These are phyloP conservation scores for Scalesia atractyloides DNA, from an alignment of 129 eudicot species.

Conservation along the genomic window DNA sequence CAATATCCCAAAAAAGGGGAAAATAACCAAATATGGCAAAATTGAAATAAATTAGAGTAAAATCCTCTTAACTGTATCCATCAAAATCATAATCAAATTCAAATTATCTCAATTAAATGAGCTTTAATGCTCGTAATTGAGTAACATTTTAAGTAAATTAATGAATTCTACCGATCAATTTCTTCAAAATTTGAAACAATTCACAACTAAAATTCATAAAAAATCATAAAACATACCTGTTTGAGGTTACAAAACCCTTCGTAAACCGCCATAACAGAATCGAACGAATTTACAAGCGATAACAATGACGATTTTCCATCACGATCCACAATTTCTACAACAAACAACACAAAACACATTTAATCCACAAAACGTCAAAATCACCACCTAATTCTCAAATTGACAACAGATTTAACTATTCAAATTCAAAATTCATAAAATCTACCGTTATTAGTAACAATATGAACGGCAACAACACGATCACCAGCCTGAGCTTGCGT, in stretches of 20 bases:
- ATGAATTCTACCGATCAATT: neutral
- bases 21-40: neutral
- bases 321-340: slow-evolving; percentile 43
- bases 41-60: slow-evolving; percentile 8
- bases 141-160: neutral
- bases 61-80: neutral
- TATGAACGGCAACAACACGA: slow-evolving; percentile 72
- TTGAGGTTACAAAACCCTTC: slow-evolving; percentile 96
- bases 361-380: neutral
- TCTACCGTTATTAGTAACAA: slow-evolving; percentile 54
- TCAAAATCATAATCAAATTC: neutral
- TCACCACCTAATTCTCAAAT: neutral
- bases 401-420: neutral
- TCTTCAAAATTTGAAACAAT: neutral
- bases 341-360: slow-evolving; percentile 4
- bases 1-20: neutral
- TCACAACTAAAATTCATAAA: neutral
- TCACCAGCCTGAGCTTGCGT: slow-evolving; percentile 76
- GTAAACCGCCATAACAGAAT: slow-evolving; percentile 81
- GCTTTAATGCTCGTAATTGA: slow-evolving; percentile 11
- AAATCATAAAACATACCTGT: slow-evolving; percentile 52
- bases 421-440: too few relatives aligned
- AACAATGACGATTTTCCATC: slow-evolving; percentile 38
- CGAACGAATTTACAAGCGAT: slow-evolving; percentile 77
- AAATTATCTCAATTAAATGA: slow-evolving; percentile 19